Percentiles rank a stretch among this genome's conserved stretches.
Evolutionary conservation across 108 stramenopile genomes (phyloP).

Genomic region (Phaeodactylum tricornutum): DNA sequence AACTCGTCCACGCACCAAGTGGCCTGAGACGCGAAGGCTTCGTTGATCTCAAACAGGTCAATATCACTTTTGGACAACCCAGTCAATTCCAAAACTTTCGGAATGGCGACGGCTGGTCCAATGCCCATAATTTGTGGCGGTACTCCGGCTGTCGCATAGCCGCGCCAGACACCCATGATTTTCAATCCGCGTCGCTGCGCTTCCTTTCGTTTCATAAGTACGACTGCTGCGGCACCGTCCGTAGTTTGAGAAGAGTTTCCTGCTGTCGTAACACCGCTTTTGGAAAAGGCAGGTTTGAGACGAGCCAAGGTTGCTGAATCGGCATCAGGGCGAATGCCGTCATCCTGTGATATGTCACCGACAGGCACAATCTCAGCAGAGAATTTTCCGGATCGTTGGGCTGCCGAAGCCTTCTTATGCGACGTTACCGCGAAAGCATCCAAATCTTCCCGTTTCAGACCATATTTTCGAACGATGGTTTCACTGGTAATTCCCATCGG

Average conservation of each 20-base stretch:
- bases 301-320: slow-evolving; percentile 59
- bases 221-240: slow-evolving; percentile 93
- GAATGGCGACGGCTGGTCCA: slow-evolving; percentile 90
- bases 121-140: slow-evolving; percentile 91
- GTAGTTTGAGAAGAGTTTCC: slow-evolving; percentile 89
- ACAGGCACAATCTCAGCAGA: slow-evolving; percentile 84
- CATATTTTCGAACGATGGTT: slow-evolving; percentile 77
- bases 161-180: slow-evolving; percentile 72
- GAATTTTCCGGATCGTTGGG: slow-evolving; percentile 73
- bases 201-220: slow-evolving; percentile 77
- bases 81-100: slow-evolving; percentile 57
- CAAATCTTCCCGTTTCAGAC: slow-evolving; percentile 52
- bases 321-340: slow-evolving; percentile 83
- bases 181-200: slow-evolving; percentile 56
- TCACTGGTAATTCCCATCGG: slow-evolving; percentile 97
- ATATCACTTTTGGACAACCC: slow-evolving; percentile 56
- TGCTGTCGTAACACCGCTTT: slow-evolving; percentile 85
- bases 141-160: slow-evolving; percentile 80
- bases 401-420: slow-evolving; percentile 78
- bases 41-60: slow-evolving; percentile 95
- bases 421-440: slow-evolving; percentile 83
- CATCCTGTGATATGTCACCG: slow-evolving; percentile 65
- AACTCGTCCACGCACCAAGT: slow-evolving; percentile 64
- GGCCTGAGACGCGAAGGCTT: slow-evolving; percentile 94
- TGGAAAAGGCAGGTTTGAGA: slow-evolving; percentile 79